Base-by-base conservation (phyloP, 139 green algal species). In the Pseudopediastrum boryanum region DNA sequence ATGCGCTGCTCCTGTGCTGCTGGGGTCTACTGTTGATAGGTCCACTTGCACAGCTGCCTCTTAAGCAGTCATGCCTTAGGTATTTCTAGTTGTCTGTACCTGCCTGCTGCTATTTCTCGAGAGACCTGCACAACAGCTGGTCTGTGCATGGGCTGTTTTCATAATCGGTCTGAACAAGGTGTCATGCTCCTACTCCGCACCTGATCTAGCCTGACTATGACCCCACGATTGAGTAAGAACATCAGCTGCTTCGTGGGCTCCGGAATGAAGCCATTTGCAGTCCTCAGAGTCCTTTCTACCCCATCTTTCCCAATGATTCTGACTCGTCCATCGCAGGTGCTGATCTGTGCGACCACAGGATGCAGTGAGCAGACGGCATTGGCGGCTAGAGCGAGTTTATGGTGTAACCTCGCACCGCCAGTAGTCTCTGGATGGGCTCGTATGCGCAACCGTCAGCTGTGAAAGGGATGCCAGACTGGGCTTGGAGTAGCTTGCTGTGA, bases 181-280 rank as follows among this genome's bases (percentile, higher is more conserved):
- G 48, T 33, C 13, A 4, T 7, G n/a, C n/a, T 23, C 43, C 51
- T 7, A 62, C 51, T 16, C 19, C 63, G 54, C 19, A 83, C 84
- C 84, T 87, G 59, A 25, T 78, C 54, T 19, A 90, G 62, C 25
- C 83, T 71, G 35, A 85, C 39, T 19, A 90, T 21, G 12, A 71
- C 66, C 12, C 83, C 86, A 21, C 79, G 67, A 70, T 89, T 89
- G 23, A 50, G 10, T 0, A 87, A 73, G 71, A 87, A 90, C 4
- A 67, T 23, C 29, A 90, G 66, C 78, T 84, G 76, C 27, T 41
- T 46, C 1, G 85, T 87, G 12, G 51, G 63, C 4, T 27, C 71
- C 64, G 38, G 75, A 35, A 33, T 25, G 2, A 27, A 43, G 9
- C 23, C 44, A 27, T 51, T 56, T 6, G 52, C 71, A 9, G 9